Conservation (phyloP, 2,329 filamentous ascomycete species). For the Aspergillus amoenus region DNA sequence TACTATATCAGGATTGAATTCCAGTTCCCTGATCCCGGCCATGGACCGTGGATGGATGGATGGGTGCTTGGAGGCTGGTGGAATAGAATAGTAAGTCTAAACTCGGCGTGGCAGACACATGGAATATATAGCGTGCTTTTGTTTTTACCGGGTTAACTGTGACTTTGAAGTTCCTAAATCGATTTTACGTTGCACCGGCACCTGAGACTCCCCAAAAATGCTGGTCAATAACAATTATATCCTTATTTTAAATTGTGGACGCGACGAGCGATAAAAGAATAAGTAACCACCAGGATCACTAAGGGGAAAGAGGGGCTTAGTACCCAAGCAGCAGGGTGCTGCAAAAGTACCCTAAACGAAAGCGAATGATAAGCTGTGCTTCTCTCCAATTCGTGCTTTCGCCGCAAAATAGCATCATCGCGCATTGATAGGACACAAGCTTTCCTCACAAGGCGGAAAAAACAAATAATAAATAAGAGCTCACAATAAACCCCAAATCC, state of each 20-base stretch:
- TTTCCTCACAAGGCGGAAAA: neutral
- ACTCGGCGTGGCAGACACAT: too few relatives aligned
- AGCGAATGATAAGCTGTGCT: neutral
- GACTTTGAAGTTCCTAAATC: too few relatives aligned
- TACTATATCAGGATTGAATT: neutral
- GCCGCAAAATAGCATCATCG: conserved; percentile 6
- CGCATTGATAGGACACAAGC: neutral
- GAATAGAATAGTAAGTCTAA: too few relatives aligned
- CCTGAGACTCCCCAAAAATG: too few relatives aligned
- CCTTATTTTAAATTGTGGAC: too few relatives aligned
- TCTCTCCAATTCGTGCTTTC: conserved; percentile 5
- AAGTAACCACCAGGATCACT: neutral
- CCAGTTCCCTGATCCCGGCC: neutral
- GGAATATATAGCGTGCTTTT: too few relatives aligned
- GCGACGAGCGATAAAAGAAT: neutral
- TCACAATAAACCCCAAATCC: neutral
- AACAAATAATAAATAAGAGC: neutral
- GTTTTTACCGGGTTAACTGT: too few relatives aligned
- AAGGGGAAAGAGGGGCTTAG: neutral
- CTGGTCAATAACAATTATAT: too few relatives aligned
- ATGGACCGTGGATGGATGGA: too few relatives aligned
- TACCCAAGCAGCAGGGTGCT: neutral
- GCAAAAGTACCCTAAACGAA: neutral
- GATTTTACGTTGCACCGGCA: too few relatives aligned
- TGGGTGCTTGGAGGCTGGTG: too few relatives aligned